phyloP scores from a whole-genome alignment of 495 filamentous ascomycete genomes.

The Xylaria nigripes region DNA sequence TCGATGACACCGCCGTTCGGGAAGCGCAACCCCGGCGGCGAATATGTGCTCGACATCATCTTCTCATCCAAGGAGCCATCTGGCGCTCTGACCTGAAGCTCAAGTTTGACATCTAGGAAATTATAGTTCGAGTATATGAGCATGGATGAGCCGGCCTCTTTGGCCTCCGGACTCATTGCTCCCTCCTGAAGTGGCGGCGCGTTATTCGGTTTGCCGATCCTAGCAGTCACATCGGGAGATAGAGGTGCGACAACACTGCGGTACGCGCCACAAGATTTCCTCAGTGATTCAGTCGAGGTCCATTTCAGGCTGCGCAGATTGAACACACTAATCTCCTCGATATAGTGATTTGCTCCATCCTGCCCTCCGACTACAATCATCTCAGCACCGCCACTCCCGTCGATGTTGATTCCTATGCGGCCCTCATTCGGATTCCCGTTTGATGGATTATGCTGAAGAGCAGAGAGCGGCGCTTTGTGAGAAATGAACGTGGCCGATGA shows the following conservation, averaged over 20 bases:
- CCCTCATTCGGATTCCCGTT: constrained; percentile 74
- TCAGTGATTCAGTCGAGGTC: constrained; percentile 77
- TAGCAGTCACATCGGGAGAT: constrained; percentile 51
- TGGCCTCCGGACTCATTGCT: constrained; percentile 39
- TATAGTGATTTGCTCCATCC: constrained; percentile 95
- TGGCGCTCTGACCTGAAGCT: constrained; percentile 76
- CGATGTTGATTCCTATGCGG: constrained; percentile 73
- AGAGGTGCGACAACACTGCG: constrained; percentile 88
- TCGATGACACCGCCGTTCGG: constrained; percentile 92
- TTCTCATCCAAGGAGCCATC: constrained; percentile 84
- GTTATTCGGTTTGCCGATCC: constrained; percentile 54
- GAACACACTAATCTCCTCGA: constrained; percentile 96
- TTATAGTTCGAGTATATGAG: constrained; percentile 99
- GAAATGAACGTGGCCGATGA: constrained; percentile 82
- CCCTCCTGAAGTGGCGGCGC: constrained; percentile 25
- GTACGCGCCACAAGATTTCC: constrained; percentile 90
- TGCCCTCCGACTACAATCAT: constrained; percentile 97
- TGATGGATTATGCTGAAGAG: constrained; percentile 80
- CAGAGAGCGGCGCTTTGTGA: constrained; percentile 69
- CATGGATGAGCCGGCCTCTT: constrained; percentile 70
- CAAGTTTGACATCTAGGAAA: constrained; percentile 91
- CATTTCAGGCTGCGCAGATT: constrained; percentile 94
- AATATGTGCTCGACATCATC: constrained; percentile 76
- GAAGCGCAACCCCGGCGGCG: constrained; percentile 86
- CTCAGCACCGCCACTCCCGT: constrained; percentile 87